These are phyloP conservation scores for Asterophora parasitica DNA, from an alignment of 768 basidiomycete genomes.

Conservation along the genomic window DNA sequence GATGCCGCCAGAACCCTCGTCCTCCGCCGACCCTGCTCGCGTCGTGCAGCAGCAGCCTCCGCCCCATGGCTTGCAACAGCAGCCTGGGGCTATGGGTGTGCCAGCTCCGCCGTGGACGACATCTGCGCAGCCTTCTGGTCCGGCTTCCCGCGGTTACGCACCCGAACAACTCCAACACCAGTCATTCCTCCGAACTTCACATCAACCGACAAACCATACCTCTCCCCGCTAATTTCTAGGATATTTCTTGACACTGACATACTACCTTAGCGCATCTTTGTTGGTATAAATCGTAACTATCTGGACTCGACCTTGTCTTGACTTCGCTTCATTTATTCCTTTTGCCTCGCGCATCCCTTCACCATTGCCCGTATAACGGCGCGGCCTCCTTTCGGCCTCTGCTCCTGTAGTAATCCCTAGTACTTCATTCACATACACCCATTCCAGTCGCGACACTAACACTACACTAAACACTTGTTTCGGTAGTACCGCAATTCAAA, in stretches of 20 bases:
- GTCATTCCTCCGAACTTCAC: conserved; percentile 32
- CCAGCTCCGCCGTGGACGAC: conserved; percentile 27
- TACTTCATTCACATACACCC: no score
- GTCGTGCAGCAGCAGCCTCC: conserved; percentile 17
- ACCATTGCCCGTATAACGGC: conserved; percentile 18
- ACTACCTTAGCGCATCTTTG: conserved; percentile 2
- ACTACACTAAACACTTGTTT: conserved; percentile 8
- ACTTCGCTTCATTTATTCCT: neutral
- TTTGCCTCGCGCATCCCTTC: neutral
- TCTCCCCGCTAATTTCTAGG: conserved; percentile 20
- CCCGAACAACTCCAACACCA: conserved; percentile 33
- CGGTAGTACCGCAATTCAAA: conserved; percentile 15
- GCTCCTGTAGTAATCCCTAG: conserved; percentile 9
- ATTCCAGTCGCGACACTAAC: conserved; percentile 9
- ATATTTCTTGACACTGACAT: conserved; percentile 15
- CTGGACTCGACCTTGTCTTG: neutral
- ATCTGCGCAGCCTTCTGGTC: conserved; percentile 13
- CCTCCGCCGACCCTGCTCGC: conserved; percentile 17
- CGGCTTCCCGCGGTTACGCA: conserved; percentile 21
- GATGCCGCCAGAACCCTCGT: conserved; percentile 23
- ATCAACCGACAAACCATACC: conserved; percentile 21
- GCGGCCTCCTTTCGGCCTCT: conserved; percentile 1
- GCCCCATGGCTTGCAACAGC: conserved; percentile 13
- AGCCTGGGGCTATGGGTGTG: conserved; percentile 19
- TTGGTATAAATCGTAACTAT: neutral